Conservation (phyloP, 1,284 basidiomycete species). For the Microbotryum scabiosae region DNA sequence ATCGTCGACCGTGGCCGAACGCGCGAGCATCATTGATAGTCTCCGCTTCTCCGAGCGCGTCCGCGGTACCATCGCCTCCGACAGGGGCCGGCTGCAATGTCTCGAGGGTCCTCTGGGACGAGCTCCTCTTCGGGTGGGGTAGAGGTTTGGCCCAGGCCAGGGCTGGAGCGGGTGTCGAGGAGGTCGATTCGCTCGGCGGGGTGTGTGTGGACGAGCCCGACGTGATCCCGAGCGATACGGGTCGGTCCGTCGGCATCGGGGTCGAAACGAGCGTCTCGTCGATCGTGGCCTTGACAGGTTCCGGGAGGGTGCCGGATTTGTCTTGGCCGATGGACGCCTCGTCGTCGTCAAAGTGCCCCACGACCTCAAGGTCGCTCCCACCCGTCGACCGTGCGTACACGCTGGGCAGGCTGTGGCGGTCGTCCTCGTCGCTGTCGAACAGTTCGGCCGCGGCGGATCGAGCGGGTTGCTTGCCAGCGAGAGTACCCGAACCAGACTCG, state of each 20-base stretch:
- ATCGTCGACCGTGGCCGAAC: background rate
- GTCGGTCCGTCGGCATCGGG: too few relatives aligned
- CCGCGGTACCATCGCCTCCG: background rate
- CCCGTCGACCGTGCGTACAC: conserved; percentile 8
- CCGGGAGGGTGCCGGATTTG: too few relatives aligned
- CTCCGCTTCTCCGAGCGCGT: background rate
- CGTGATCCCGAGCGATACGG: too few relatives aligned
- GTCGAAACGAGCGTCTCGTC: too few relatives aligned
- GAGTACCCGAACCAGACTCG: background rate
- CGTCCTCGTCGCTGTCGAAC: background rate
- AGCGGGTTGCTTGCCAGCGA: conserved; percentile 4
- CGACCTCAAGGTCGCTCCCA: conserved; percentile 1
- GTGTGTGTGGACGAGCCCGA: too few relatives aligned
- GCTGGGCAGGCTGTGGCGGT: conserved; percentile 1
- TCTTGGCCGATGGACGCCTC: too few relatives aligned
- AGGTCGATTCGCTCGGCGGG: too few relatives aligned
- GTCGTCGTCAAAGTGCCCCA: too few relatives aligned
- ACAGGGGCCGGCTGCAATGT: background rate
- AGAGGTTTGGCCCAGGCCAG: conserved; percentile 6
- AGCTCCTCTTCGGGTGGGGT: background rate
- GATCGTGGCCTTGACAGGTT: too few relatives aligned
- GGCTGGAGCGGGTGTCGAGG: background rate
- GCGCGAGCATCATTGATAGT: background rate
- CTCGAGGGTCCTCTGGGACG: background rate
- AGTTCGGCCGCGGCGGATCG: background rate